Conservation (phyloP, 1,284 basidiomycete genomes). For the Volvariella volvacea region DNA sequence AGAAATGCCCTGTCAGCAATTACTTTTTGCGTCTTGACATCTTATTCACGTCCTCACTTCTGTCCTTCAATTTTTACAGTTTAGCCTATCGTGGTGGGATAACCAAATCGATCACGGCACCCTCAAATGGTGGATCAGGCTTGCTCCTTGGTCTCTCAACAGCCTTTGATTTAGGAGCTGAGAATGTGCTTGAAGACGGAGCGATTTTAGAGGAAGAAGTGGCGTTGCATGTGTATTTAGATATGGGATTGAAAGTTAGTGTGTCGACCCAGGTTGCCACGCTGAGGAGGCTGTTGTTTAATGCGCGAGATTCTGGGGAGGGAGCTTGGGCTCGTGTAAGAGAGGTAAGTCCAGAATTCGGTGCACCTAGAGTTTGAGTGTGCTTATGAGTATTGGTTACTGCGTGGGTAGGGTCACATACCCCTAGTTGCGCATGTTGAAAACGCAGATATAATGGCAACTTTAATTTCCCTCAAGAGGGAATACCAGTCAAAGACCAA, state of each 20-base stretch:
- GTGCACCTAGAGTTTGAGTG: background rate
- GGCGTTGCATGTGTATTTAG: conserved; percentile 63
- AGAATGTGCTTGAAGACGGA: conserved; percentile 47
- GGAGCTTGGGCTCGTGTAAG: conserved; percentile 36
- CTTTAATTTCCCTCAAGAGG: conserved; percentile 53
- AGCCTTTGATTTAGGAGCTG: conserved; percentile 54
- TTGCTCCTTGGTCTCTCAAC: conserved; percentile 57
- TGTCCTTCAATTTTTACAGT: conserved; percentile 21
- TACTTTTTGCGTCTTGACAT: background rate
- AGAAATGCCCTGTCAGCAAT: conserved; percentile 56
- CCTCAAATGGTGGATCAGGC: conserved; percentile 30
- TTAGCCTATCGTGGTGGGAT: conserved; percentile 55
- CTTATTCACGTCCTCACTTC: conserved; percentile 1
- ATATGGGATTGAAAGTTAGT: conserved; percentile 32
- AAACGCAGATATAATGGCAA: conserved; percentile 63
- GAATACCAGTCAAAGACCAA: conserved; percentile 42
- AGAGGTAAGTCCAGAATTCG: conserved; percentile 19
- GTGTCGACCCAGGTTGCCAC: conserved; percentile 62
- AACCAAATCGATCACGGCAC: conserved; percentile 55
- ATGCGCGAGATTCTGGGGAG: conserved; percentile 14
- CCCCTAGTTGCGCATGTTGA: conserved; percentile 46
- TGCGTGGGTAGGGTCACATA: conserved; percentile 12
- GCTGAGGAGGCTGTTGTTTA: conserved; percentile 38
- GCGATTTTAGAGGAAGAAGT: conserved; percentile 60
- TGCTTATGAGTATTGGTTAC: background rate